Evolutionary conservation across 768 basidiomycete genomes (phyloP).

Genomic region (Mycena olivaceomarginata): DNA sequence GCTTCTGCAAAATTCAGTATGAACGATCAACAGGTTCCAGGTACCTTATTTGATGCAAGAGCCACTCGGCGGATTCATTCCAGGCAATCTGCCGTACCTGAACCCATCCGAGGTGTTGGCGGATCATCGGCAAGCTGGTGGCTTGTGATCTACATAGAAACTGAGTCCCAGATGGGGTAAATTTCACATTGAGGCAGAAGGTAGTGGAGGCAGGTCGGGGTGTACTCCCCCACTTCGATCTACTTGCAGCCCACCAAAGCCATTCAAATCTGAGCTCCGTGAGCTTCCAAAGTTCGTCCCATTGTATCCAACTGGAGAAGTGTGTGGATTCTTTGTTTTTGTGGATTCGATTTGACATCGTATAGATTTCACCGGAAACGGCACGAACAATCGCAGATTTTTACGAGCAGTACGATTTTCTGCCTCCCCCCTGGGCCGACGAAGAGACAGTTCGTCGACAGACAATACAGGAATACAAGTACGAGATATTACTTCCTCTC

Average conservation of each 20-base stretch:
- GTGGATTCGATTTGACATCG: neutral
- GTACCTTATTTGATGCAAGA: too few relatives aligned
- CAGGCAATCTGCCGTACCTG: too few relatives aligned
- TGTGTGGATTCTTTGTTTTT: neutral
- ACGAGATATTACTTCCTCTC: neutral
- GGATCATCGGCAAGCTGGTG: too few relatives aligned
- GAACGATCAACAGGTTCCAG: too few relatives aligned
- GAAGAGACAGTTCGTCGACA: conserved; percentile 24
- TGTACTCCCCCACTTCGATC: conserved; percentile 14
- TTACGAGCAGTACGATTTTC: conserved; percentile 33
- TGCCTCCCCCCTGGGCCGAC: conserved; percentile 39
- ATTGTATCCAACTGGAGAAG: conserved; percentile 31
- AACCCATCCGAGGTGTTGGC: too few relatives aligned
- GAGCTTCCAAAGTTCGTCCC: conserved; percentile 18
- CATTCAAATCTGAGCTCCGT: neutral
- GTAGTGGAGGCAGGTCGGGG: too few relatives aligned
- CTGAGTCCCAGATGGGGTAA: too few relatives aligned
- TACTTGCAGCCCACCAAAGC: neutral
- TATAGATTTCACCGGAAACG: conserved; percentile 26
- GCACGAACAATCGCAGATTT: conserved; percentile 35
- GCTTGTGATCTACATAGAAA: too few relatives aligned
- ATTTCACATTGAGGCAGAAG: too few relatives aligned
- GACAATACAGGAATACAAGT: conserved; percentile 41
- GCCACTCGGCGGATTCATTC: too few relatives aligned
- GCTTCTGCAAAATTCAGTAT: too few relatives aligned